These are phyloP conservation scores for Ramichloridium luteum DNA, from an alignment of 2,329 filamentous ascomycete species.

Conservation along the genomic window DNA sequence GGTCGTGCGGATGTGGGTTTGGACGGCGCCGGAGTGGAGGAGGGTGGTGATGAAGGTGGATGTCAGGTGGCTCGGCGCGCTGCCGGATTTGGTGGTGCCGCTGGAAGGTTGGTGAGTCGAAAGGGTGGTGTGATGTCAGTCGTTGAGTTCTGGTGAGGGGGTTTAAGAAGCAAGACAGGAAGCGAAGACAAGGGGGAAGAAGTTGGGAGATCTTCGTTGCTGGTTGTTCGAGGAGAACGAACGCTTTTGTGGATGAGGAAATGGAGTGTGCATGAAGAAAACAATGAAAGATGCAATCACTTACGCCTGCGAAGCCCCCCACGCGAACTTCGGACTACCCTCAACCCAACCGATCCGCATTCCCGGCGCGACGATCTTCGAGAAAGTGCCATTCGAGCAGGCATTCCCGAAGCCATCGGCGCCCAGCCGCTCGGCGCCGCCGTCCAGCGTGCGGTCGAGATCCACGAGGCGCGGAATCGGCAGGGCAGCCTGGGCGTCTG, in stretches of 20 bases:
- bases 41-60: conserved; percentile 46
- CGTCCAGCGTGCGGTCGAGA: conserved; percentile 57
- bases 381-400: conserved; percentile 79
- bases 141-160: neutral
- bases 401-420: conserved; percentile 62
- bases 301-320: conserved; percentile 48
- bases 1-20: conserved; percentile 40
- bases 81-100: conserved; percentile 47
- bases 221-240: too few species aligned
- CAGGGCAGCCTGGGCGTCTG: neutral
- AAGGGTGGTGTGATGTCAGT: too few species aligned
- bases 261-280: too few species aligned
- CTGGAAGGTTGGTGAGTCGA: conserved; percentile 23
- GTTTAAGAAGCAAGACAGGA: too few species aligned
- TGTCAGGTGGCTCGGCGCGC: conserved; percentile 47
- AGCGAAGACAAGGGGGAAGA: too few species aligned
- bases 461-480: conserved; percentile 62
- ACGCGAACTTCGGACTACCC: conserved; percentile 49
- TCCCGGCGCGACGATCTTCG: conserved; percentile 74
- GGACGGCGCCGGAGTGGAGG: conserved; percentile 39
- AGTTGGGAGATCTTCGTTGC: too few species aligned
- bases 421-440: conserved; percentile 34
- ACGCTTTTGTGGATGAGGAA: too few species aligned
- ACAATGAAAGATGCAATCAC: conserved; percentile 14
- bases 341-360: conserved; percentile 82